Evolutionary conservation across 2,329 filamentous ascomycete species (phyloP), one percentile per base, ranked within the genome.

Genomic region (Neoscytalidium dimidiatum): DNA sequence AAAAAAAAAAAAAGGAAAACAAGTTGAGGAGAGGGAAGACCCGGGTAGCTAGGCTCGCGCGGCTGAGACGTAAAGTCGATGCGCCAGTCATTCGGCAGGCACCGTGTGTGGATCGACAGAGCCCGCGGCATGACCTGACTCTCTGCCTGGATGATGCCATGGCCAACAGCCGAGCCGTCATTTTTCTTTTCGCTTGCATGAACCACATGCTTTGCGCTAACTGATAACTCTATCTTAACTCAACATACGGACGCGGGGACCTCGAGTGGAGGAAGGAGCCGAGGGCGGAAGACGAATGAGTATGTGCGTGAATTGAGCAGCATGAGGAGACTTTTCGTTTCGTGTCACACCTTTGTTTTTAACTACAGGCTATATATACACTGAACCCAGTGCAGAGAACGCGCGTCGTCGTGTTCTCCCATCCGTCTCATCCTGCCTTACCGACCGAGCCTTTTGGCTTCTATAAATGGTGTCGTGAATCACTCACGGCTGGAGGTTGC

Each of bases 121-220:
- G 5, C 2, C 7, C 9, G 11, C 38, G 13, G 38, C 38, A 41
- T 41, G 38, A 17, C 14, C 38, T 41, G 14, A 41, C 14, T 41
- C 38, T 41, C n/a, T 17, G 9, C 38, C 6, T 11, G 6, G 31
- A 33, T 41, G 9, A 14, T 41, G 38, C 38, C 38, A 17, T 41
- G 8, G 5, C 38, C 38, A 41, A 41, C 38, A 17, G 38, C 38
- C 14, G 38, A 41, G 38, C 38, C 38, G 38, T 41, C n/a, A 17
- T 29, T 31, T 38, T 19, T 35, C 28, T 21, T 35, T 41, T 31
- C 5, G 26, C 48, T 29, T 31, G 28, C 26, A 51, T 31, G 29
- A n/a, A 41, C 51, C 31, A 56, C 28, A 60, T 33, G 56, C 56
- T 23, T 56, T n/a, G 56, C 41, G 28, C 38, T 60, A 60, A 33